Evolutionary conservation across 2,329 filamentous ascomycete species (phyloP).

Genomic region (Escovopsis sp.): DNA sequence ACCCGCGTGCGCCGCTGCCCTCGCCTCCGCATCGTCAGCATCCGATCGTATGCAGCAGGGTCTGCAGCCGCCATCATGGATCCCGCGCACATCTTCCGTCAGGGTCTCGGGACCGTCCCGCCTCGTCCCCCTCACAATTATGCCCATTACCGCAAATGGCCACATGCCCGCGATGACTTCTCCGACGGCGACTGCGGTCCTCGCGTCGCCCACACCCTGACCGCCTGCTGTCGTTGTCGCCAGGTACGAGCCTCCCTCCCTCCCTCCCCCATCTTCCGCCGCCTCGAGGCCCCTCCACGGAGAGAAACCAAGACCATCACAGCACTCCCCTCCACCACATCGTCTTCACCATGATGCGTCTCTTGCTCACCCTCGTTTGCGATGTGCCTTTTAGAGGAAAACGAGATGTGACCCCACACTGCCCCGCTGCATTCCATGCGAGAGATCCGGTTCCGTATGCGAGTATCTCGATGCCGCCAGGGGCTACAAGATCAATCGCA

Average conservation of each 20-base stretch:
- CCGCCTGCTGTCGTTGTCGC: conserved; percentile 66
- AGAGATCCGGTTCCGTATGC: conserved; percentile 79
- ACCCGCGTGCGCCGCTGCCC: too few relatives aligned
- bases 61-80: conserved; percentile 44
- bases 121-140: conserved; percentile 21
- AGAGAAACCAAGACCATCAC: too few relatives aligned
- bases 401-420: conserved; percentile 89
- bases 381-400: conserved; percentile 57
- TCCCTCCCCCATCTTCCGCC: too few relatives aligned
- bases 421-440: conserved; percentile 82
- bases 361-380: too few relatives aligned
- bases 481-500: conserved; percentile 71
- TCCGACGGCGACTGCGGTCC: conserved; percentile 37
- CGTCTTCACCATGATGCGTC: conserved; percentile 7
- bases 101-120: conserved; percentile 34
- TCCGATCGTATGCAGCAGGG: too few relatives aligned
- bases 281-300: too few relatives aligned
- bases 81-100: conserved; percentile 43
- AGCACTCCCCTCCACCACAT: too few relatives aligned
- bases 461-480: conserved; percentile 91
- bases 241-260: conserved; percentile 41
- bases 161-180: conserved; percentile 23
- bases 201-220: conserved; percentile 64
- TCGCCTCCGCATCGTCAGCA: too few relatives aligned
- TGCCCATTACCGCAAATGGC: conserved; percentile 16